Evolutionary conservation across 805 yeast genomes (phyloP).

Genomic region (Metschnikowia proteae): DNA sequence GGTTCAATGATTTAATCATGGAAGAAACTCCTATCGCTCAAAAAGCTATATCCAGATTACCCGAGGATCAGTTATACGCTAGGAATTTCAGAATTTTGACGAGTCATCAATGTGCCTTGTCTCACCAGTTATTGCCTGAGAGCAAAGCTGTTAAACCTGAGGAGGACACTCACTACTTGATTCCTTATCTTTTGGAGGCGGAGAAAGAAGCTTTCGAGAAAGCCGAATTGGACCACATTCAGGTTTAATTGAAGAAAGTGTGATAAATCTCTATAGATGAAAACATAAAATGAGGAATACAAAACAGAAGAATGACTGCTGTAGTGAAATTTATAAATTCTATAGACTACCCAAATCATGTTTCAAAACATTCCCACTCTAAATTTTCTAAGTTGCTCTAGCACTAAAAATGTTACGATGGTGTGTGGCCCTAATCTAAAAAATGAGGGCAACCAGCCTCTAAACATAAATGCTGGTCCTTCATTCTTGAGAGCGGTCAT

Average conservation of each 20-base stretch:
- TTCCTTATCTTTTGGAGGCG: conserved; percentile 89
- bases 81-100: conserved; percentile 90
- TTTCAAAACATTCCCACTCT: conserved; percentile 44
- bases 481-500: conserved; percentile 56
- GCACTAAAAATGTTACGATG: conserved; percentile 62
- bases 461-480: conserved; percentile 76
- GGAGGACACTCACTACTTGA: conserved; percentile 77
- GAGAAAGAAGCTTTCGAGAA: conserved; percentile 90
- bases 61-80: conserved; percentile 78
- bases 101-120: conserved; percentile 82
- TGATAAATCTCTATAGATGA: not conserved
- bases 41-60: conserved; percentile 84
- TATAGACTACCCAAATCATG: conserved; percentile 11
- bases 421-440: conserved; percentile 83
- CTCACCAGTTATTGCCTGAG: conserved; percentile 82
- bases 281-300: not conserved
- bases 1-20: conserved; percentile 78
- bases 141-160: conserved; percentile 73
- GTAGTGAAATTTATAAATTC: not conserved
- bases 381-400: conserved; percentile 59
- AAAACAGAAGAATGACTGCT: not conserved
- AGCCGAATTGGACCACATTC: conserved; percentile 79
- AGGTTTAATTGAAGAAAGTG: conserved; percentile 20
- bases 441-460: conserved; percentile 90
- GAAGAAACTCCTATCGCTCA: conserved; percentile 88